Evolutionary conservation across 1,284 basidiomycete genomes (phyloP), one percentile per base, ranked within the genome.

Genomic region (Malassezia japonica): DNA sequence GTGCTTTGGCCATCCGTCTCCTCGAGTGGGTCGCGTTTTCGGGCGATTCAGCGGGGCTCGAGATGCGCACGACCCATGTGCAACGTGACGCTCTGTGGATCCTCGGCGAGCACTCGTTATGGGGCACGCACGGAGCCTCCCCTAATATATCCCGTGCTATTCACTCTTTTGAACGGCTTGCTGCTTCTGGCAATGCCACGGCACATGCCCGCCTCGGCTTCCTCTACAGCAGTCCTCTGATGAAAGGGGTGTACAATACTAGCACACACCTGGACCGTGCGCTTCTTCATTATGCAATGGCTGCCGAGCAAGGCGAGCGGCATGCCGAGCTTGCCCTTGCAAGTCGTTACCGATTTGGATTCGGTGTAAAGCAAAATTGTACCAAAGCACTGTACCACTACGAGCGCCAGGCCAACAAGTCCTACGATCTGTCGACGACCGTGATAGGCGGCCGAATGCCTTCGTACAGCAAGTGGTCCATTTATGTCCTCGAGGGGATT

Each of bases 321-420:
- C 83, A 86, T 4, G 86, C 92, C 0, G 84, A 91, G 71, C 90
- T 92, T 86, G 82, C 88, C 0, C 78, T 98, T 32, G 94, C 84
- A 0, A 96, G 92, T 73, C 81, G 90, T n/a, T 84, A 91, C 69
- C 94, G 87, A 86, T 83, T 84, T 23, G 94, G 94, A 0, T 91
- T 98, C 55, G 87, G 90, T 25, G 59, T 61, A 6, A 46, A 53
- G 6, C 84, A 87, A 0, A 78, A 82, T 45, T 87, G 94, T 74
- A 52, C 29, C 34, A 32, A 48, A 4, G 58, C 65, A 23, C 56
- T 72, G 23, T 40, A 54, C 7, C 57, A 59, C 28, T 70, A 67
- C 56, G 63, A 70, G 28, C 50, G 9, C 16, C 16, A 36, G 23
- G 35, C 35, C 20, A 6, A 24, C 15, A 10, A 7, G 5, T 2